Evolutionary conservation across 2,329 filamentous ascomycete species (phyloP).

Genomic region (Blumeriella jaapii): DNA sequence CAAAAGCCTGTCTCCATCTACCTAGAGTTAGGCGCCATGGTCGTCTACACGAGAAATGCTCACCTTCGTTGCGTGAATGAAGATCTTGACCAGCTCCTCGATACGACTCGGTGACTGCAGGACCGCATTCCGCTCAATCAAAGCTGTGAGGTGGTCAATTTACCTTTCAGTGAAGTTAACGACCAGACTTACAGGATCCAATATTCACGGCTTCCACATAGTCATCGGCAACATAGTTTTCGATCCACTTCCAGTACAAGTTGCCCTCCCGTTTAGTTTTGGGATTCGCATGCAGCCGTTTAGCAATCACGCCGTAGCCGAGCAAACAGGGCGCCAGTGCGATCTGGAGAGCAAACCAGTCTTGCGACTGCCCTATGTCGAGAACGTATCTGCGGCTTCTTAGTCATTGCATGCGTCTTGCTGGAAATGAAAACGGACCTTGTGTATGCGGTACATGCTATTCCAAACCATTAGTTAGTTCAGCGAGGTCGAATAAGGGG

Average conservation of each 20-base stretch:
- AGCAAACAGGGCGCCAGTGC: slow-evolving; percentile 77
- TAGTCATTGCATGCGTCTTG: not conserved
- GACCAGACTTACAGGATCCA: slow-evolving; percentile 48
- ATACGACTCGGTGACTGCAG: slow-evolving; percentile 63
- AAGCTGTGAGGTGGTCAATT: slow-evolving; percentile 37
- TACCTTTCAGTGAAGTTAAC: slow-evolving; percentile 4
- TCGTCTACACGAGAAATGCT: slow-evolving; percentile 20
- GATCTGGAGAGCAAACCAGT: slow-evolving; percentile 79
- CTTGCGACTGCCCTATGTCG: slow-evolving; percentile 76
- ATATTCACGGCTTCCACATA: slow-evolving; percentile 61
- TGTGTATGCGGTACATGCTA: slow-evolving; percentile 71
- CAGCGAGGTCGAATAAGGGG: not conserved
- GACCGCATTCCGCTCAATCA: slow-evolving; percentile 66
- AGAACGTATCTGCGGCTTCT: slow-evolving; percentile 55
- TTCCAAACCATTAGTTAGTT: slow-evolving; percentile 6
- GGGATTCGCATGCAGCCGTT: slow-evolving; percentile 52
- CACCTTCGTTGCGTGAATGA: slow-evolving; percentile 77
- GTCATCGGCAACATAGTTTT: slow-evolving; percentile 75
- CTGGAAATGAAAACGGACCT: slow-evolving; percentile 21
- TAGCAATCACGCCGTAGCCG: slow-evolving; percentile 76
- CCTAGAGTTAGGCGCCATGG: not conserved
- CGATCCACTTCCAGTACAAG: slow-evolving; percentile 80
- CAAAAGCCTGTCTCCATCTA: slow-evolving; percentile 67
- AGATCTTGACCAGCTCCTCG: slow-evolving; percentile 74
- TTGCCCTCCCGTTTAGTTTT: slow-evolving; percentile 54